Conservation (phyloP, 1,284 basidiomycete species). For the Heterobasidion irregulare region DNA sequence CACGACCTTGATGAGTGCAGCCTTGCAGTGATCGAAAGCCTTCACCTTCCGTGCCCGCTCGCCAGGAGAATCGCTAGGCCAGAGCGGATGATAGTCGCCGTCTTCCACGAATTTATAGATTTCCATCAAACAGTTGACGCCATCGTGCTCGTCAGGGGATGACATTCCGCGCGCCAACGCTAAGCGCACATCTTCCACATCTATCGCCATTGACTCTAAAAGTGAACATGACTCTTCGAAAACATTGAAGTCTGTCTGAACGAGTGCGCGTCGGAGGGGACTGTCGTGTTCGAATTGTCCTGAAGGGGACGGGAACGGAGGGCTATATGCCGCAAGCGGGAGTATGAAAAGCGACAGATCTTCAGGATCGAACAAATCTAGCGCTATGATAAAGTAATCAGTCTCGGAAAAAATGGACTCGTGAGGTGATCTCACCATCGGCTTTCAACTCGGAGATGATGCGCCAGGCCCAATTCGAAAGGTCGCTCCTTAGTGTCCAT, state of each 20-base stretch:
- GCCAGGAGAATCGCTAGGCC: constrained; percentile 30
- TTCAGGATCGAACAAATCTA: constrained; percentile 45
- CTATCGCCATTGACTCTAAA: constrained; percentile 68
- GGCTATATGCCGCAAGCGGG: constrained; percentile 47
- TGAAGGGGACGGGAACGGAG: constrained; percentile 36
- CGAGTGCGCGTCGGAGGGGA: constrained; percentile 38
- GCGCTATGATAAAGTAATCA: constrained; percentile 21
- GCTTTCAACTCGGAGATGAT: constrained; percentile 59
- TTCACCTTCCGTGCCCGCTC: constrained; percentile 47
- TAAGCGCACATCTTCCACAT: constrained; percentile 64
- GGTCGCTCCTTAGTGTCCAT: constrained; percentile 55
- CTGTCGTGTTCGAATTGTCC: constrained; percentile 33
- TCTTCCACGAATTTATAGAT: constrained; percentile 69
- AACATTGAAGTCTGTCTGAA: constrained; percentile 62
- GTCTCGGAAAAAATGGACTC: neutral
- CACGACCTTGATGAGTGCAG: constrained; percentile 73
- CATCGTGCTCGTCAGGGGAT: constrained; percentile 47
- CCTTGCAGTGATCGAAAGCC: constrained; percentile 75
- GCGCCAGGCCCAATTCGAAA: constrained; percentile 73
- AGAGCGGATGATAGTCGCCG: constrained; percentile 56
- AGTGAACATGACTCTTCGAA: constrained; percentile 67
- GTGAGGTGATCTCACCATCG: constrained; percentile 34
- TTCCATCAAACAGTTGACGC: constrained; percentile 48
- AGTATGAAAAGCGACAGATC: constrained; percentile 56
- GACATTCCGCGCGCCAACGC: constrained; percentile 61